These are phyloP conservation scores for Wallacemonas sp. DNA, from an alignment of 208 protist species.

Conservation along the genomic window DNA sequence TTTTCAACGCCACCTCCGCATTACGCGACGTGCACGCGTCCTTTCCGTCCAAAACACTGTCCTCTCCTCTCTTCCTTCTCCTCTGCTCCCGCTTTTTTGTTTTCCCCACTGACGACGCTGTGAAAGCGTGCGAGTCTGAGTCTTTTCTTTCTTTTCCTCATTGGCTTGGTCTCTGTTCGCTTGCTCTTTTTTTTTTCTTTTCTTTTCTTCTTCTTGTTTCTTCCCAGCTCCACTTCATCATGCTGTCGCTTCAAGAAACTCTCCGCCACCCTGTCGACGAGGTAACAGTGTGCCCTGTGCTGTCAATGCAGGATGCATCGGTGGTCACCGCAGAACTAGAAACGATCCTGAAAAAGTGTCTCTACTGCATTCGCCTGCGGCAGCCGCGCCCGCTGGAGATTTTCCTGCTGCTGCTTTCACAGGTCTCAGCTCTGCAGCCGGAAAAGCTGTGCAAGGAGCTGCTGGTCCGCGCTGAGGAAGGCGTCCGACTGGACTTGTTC, in stretches of 20 bases:
- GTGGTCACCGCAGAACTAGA: constrained; percentile 46
- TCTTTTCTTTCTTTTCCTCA: constrained; percentile 14
- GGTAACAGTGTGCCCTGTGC: constrained; percentile 32
- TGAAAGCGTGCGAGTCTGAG: too few species aligned
- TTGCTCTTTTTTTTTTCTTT: background rate
- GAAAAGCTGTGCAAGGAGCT: constrained; percentile 37
- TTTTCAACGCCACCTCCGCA: too few species aligned
- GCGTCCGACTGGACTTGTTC: constrained; percentile 46
- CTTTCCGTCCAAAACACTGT: too few species aligned
- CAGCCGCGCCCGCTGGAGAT: constrained; percentile 49
- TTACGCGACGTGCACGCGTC: too few species aligned
- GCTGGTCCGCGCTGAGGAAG: constrained; percentile 38
- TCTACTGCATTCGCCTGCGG: constrained; percentile 58
- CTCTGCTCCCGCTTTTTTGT: too few species aligned
- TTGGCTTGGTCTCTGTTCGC: constrained; percentile 2
- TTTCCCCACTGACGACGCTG: too few species aligned
- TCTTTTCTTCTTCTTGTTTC: background rate
- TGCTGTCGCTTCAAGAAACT: constrained; percentile 33
- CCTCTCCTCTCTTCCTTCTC: too few species aligned
- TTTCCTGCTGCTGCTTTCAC: constrained; percentile 50
- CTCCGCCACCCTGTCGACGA: constrained; percentile 55
- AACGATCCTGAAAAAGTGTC: constrained; percentile 61
- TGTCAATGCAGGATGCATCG: constrained; percentile 36
- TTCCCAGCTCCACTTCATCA: constrained; percentile 8
- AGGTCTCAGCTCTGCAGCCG: constrained; percentile 30